phyloP scores from a whole-genome alignment of 768 basidiomycete genomes.

The Auriscalpium orientale region DNA sequence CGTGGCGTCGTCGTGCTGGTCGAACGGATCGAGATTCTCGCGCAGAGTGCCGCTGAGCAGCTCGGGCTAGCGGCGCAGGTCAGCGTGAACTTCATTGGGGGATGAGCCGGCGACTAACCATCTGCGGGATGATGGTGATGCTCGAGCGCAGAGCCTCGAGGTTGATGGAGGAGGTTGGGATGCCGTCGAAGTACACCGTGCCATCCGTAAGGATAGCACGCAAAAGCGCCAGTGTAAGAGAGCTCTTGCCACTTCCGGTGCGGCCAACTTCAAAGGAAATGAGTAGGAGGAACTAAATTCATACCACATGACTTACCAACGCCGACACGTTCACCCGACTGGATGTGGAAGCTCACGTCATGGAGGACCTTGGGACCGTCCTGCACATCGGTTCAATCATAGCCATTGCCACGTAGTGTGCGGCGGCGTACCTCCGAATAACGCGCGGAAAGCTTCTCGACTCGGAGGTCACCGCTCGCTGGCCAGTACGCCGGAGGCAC shows the following conservation, averaged over 20 bases:
- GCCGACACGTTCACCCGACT: slow-evolving; percentile 51
- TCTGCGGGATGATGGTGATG: slow-evolving; percentile 55
- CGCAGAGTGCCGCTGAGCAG: slow-evolving; percentile 49
- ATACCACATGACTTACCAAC: slow-evolving; percentile 30
- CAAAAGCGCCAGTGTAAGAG: slow-evolving; percentile 44
- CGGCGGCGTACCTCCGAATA: slow-evolving; percentile 29
- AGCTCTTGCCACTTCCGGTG: slow-evolving; percentile 53
- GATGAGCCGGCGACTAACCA: slow-evolving; percentile 25
- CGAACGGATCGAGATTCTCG: slow-evolving; percentile 53
- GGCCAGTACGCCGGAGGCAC: slow-evolving; percentile 64
- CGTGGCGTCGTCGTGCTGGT: slow-evolving; percentile 42
- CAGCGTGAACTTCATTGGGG: not conserved
- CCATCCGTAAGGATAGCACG: slow-evolving; percentile 51
- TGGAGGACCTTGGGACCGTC: slow-evolving; percentile 54
- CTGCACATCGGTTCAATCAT: slow-evolving; percentile 7
- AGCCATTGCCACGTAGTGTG: not conserved
- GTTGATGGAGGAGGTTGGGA: slow-evolving; percentile 39
- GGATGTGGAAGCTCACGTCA: slow-evolving; percentile 41
- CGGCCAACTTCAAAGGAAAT: slow-evolving; percentile 35
- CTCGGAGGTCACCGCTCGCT: slow-evolving; percentile 41
- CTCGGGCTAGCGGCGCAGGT: slow-evolving; percentile 30
- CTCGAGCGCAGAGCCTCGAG: slow-evolving; percentile 43
- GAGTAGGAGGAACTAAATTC: not conserved
- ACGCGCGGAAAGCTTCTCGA: slow-evolving; percentile 44
- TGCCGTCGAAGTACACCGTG: slow-evolving; percentile 42